Conservation (phyloP, 257 asterid genomes). For the Rhazya stricta region DNA sequence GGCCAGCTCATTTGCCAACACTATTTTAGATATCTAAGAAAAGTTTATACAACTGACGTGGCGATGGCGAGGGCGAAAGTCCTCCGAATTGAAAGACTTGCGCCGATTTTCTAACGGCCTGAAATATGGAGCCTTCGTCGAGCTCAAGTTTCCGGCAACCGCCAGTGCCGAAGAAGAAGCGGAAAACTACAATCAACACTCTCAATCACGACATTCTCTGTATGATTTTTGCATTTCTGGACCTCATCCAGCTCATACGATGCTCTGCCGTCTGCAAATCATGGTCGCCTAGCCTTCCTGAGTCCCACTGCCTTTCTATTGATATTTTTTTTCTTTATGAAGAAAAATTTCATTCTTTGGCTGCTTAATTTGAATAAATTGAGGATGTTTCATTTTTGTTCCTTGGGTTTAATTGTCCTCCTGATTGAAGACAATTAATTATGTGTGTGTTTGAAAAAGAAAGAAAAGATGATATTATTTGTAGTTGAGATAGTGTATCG, state of each 20-base stretch:
- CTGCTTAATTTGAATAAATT: background rate
- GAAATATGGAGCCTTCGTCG: background rate
- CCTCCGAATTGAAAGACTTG: too few species aligned
- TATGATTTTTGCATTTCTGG: constrained; percentile 62
- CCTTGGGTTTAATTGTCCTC: background rate
- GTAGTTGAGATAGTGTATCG: too few species aligned
- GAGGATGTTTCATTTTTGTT: background rate
- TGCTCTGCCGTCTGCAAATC: constrained; percentile 88
- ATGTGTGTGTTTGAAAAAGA: background rate
- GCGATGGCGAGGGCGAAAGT: too few species aligned
- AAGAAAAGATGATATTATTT: too few species aligned
- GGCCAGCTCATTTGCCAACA: too few species aligned
- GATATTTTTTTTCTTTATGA: background rate
- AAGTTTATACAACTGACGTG: too few species aligned
- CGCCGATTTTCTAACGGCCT: too few species aligned
- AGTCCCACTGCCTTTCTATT: background rate
- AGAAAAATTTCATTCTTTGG: background rate
- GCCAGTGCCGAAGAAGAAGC: constrained; percentile 23
- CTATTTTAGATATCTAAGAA: too few species aligned
- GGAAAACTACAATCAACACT: constrained; percentile 28
- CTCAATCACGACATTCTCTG: constrained; percentile 56
- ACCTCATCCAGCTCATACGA: constrained; percentile 65
- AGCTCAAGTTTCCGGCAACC: constrained; percentile 28
- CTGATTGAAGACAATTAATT: background rate
- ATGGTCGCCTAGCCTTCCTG: constrained; percentile 39